These are phyloP conservation scores for Flaveria trinervia DNA, from an alignment of 129 eudicot species.

Conservation along the genomic window DNA sequence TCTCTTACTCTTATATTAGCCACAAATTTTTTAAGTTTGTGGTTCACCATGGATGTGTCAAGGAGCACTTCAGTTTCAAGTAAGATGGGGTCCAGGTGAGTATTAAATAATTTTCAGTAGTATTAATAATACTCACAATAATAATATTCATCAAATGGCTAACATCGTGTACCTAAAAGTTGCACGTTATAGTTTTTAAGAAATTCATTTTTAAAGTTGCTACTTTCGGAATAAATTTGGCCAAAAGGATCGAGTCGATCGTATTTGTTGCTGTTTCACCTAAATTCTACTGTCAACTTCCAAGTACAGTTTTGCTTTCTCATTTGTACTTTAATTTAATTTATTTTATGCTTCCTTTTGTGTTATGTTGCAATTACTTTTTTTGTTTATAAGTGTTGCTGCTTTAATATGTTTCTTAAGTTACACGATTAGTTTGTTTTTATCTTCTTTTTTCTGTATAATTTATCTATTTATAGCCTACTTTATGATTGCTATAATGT, in stretches of 20 bases:
- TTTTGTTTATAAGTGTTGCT: background rate
- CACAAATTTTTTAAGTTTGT: constrained; percentile 30
- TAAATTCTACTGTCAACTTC: constrained; percentile 35
- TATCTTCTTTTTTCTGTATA: background rate
- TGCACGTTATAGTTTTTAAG: constrained; percentile 22
- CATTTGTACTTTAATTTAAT: constrained; percentile 29
- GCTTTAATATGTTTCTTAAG: background rate
- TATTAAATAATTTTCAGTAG: background rate
- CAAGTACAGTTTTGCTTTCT: constrained; percentile 32
- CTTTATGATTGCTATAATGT: background rate
- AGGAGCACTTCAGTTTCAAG: constrained; percentile 41
- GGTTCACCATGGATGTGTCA: constrained; percentile 50
- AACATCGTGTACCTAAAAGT: constrained; percentile 46
- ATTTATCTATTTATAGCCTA: background rate
- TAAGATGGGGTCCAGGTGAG: constrained; percentile 43
- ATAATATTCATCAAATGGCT: constrained; percentile 28
- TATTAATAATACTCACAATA: background rate
- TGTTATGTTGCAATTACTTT: background rate
- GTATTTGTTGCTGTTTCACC: constrained; percentile 27
- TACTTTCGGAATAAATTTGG: constrained; percentile 22
- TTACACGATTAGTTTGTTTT: background rate
- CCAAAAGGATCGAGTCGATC: constrained; percentile 14
- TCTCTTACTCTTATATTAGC: constrained; percentile 24
- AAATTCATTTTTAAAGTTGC: constrained; percentile 32
- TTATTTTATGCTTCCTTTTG: background rate